Evolutionary conservation across 176 grass and related monocot species (phyloP), one percentile per base, ranked within the genome.

Genomic region (Bolboschoenus planiculmis): DNA sequence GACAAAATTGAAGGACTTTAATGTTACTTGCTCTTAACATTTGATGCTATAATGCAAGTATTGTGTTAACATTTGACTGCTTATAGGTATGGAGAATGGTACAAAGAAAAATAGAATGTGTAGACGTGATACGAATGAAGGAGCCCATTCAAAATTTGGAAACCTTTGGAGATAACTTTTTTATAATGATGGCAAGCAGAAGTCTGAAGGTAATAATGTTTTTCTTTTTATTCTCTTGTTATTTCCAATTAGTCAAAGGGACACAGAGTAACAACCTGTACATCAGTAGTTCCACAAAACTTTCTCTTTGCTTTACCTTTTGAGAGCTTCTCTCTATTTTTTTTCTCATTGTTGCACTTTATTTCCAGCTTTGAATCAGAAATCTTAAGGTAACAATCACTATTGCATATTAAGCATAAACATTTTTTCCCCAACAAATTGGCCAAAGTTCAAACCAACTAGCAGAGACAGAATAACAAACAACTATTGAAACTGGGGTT

Each of bases 71-170:
- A 10, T 50, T 82, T 16, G 5, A 11, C 83, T 55, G 58, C 61
- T 90, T 84, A 71, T 68, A 99, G 96, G 75, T 99, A 57, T 99
- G 96, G 96, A 95, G 88, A 88, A 95, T 95, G 87, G 67, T 29
- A 73, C 89, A 99, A 35, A 84, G 47, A 82, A 99, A 95, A 80
- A 82, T 99, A 65, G 89, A 95, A 68, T 99, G 96, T 57, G 79
- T 93, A 65, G 89, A 99, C 50, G 81, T 91, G 61, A 91, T 99
- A 75, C 93, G 90, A 86, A 91, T 91, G 83, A 95, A 92, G 84
- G 96, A 99, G 23, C 63, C 86, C 74, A 85, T 99, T 81, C 87
- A 90, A 36, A 95, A 93, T 39, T 82, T 95, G 80, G 89, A 86
- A 67, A 85, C 87, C 83, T 91, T 62, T 68, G 79, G 80, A 65